Evolutionary conservation across 1,284 basidiomycete species (phyloP).

Genomic region (Blastosporella zonata): DNA sequence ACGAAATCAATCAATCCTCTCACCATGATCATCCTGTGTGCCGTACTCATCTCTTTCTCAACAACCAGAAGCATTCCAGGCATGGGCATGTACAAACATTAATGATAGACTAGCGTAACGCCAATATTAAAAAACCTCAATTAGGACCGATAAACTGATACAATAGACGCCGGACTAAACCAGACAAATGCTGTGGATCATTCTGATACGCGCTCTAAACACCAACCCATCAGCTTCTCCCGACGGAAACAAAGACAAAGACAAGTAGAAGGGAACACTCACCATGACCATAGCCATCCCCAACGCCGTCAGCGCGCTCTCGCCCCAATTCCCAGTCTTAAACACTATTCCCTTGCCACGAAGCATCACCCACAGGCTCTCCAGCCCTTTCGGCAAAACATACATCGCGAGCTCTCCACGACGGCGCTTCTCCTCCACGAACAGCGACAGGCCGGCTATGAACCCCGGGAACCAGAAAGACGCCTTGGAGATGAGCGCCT

Average conservation of each 20-base stretch:
- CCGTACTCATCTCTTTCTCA: no score
- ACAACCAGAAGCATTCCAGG: no score
- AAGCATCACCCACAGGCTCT: conserved; percentile 83
- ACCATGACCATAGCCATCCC: conserved; percentile 95
- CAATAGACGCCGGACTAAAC: conserved; percentile 81
- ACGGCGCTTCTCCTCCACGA: conserved; percentile 84
- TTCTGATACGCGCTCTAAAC: conserved; percentile 58
- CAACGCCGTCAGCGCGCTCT: conserved; percentile 63
- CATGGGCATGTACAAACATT: no score
- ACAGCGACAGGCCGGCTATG: conserved; percentile 73
- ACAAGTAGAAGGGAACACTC: conserved; percentile 23
- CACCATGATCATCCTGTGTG: no score
- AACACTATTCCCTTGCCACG: conserved; percentile 78
- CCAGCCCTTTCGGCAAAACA: conserved; percentile 88
- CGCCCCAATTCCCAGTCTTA: conserved; percentile 68
- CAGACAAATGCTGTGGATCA: conserved; percentile 85
- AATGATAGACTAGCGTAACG: background rate
- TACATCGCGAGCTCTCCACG: conserved; percentile 92
- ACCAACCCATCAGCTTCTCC: conserved; percentile 2
- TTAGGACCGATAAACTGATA: conserved; percentile 94
- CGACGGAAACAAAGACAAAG: conserved; percentile 5
- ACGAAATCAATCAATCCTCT: no score
- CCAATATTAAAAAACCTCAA: conserved; percentile 27
- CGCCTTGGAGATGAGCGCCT: conserved; percentile 62
- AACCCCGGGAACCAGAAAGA: conserved; percentile 81